Evolutionary conservation across 441 rosid species (phyloP), one percentile per base, ranked within the genome.

Genomic region (Erysimum pusillum): DNA sequence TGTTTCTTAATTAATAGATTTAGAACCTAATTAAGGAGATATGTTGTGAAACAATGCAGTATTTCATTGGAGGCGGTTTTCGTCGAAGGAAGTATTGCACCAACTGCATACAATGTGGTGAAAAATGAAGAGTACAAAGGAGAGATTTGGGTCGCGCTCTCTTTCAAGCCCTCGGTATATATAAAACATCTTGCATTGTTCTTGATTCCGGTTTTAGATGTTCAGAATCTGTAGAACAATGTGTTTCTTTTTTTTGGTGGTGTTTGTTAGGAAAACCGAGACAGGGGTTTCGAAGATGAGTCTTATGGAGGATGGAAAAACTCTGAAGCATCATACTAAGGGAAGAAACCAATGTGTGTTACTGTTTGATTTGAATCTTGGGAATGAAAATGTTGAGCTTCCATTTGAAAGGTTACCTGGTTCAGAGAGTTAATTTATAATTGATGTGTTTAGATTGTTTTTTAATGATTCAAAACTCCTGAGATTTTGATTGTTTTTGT

Each of bases 101-200:
- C 90, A 14, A 62, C 80, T 1, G 76, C 84, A 14, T 87, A 87
- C 85, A 86, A 78, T 66, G 87, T 89, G 42, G 88, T 85, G 13
- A 89, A 86, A 86, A 81, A 89, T 39, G 80, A 71, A 67, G 85
- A 86, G 67, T 87, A 49, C 69, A 35, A 79, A 28, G 93, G 93
- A 51, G 87, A 87, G 86, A 81, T 89, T 32, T 83, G 78, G 84
- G 11, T 89, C 35, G 86, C 88, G 34, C 82, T 89, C 38, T 83
- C 80, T 22, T 89, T 87, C 84, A 87, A 84, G 48, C 85, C 85
- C 2, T 83, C 84, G 87, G 93, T 86, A 82, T n/a, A n/a, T n/a
- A n/a, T 54, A 63, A 32, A 34, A 15, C 41, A 34, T 72, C 14
- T 64, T 71, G 42, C 63, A 7, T 12, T 1, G 32, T 67, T 73